Evolutionary conservation across 306 rosid species (phyloP).

Genomic region (Morella rubra): DNA sequence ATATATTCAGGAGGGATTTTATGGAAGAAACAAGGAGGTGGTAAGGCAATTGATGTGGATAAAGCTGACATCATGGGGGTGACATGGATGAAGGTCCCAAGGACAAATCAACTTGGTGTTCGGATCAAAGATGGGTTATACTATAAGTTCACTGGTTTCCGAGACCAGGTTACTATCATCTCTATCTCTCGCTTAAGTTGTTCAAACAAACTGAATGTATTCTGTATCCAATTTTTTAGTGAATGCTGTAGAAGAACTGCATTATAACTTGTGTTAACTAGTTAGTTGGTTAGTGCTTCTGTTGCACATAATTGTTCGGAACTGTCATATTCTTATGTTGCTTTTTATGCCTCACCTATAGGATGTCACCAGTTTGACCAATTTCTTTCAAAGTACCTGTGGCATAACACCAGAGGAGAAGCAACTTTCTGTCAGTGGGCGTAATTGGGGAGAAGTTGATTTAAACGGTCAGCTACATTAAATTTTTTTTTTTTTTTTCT

Average conservation of each 20-base stretch:
- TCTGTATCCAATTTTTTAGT: background rate
- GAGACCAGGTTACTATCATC: constrained; percentile 69
- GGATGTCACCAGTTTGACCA: constrained; percentile 80
- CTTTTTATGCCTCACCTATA: constrained; percentile 30
- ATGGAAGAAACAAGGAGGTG: constrained; percentile 99
- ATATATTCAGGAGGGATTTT: constrained; percentile 74
- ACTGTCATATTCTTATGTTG: constrained; percentile 13
- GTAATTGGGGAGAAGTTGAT: constrained; percentile 98
- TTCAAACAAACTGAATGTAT: background rate
- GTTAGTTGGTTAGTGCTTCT: too few species aligned
- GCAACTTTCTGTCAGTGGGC: constrained; percentile 95
- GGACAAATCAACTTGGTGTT: constrained; percentile 88
- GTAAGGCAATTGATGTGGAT: constrained; percentile 89
- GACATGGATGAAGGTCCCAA: constrained; percentile 98
- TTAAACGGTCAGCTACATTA: constrained; percentile 66
- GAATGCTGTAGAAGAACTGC: background rate
- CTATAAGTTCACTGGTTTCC: constrained; percentile 94
- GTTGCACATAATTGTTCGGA: background rate
- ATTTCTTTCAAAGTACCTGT: constrained; percentile 70
- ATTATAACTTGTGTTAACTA: background rate
- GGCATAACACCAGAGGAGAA: constrained; percentile 78
- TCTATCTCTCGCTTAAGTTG: background rate
- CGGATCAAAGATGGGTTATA: constrained; percentile 83
- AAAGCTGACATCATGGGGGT: constrained; percentile 84
- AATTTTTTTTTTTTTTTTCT: constrained; percentile 1